Conservation (phyloP, 148 eudicot genomes). For the Fagopyrum esculentum region DNA sequence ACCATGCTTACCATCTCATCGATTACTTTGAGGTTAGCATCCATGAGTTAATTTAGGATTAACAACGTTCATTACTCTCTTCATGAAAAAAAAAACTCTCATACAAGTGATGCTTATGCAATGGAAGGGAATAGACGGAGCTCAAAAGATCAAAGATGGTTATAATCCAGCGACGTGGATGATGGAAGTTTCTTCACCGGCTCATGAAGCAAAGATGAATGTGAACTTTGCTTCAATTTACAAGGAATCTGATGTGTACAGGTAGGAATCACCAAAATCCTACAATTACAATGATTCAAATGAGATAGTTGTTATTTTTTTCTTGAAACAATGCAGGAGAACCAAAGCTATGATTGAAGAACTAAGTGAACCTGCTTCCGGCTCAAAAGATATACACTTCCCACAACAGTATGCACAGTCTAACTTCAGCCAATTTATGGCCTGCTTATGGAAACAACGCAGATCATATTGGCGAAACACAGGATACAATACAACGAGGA, state of each 20-base stretch:
- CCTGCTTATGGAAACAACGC: slow-evolving; percentile 19
- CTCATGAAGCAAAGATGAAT: slow-evolving; percentile 27
- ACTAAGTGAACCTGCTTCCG: not conserved
- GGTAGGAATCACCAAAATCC: not conserved
- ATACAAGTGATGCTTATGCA: not conserved
- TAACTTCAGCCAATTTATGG: slow-evolving; percentile 7
- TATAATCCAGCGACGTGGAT: slow-evolving; percentile 62
- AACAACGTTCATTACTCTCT: not conserved
- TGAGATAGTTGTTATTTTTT: not conserved
- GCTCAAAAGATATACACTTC: slow-evolving; percentile 8
- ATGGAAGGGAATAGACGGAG: slow-evolving; percentile 33
- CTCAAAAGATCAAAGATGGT: slow-evolving; percentile 39
- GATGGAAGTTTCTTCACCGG: slow-evolving; percentile 42
- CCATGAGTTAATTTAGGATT: not conserved
- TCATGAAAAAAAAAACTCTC: not conserved
- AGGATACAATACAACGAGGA: slow-evolving; percentile 6
- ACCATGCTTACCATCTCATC: slow-evolving; percentile 16
- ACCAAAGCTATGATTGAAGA: slow-evolving; percentile 13
- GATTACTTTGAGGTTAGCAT: slow-evolving; percentile 18
- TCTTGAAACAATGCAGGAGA: slow-evolving; percentile 11
- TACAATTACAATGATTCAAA: too few species aligned
- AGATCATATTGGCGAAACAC: slow-evolving; percentile 21
- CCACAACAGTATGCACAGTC: slow-evolving; percentile 7
- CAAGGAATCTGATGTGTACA: slow-evolving; percentile 33
- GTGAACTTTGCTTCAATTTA: slow-evolving; percentile 35